These are phyloP conservation scores for Lodderomyces beijingensis DNA, from an alignment of 1,139 yeast species.

Conservation along the genomic window DNA sequence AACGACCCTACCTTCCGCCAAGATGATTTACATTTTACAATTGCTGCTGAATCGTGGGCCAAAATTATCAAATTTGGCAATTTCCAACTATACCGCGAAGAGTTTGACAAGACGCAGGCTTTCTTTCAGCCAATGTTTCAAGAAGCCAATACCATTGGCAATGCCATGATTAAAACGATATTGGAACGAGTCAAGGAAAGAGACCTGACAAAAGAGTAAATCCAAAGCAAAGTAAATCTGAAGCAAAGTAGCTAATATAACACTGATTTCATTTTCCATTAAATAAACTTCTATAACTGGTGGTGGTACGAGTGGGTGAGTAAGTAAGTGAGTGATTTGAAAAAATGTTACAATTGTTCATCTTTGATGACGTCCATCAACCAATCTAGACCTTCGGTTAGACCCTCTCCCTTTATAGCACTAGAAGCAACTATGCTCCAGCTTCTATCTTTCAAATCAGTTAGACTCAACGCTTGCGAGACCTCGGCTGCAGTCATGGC, in stretches of 20 bases:
- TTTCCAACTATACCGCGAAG: conserved; percentile 63
- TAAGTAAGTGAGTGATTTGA: conserved; percentile 50
- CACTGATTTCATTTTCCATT: too few relatives aligned
- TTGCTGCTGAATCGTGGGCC: conserved; percentile 85
- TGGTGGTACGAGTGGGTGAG: conserved; percentile 92
- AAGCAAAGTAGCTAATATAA: too few relatives aligned
- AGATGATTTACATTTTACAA: conserved; percentile 82
- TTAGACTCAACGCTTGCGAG: conserved; percentile 77
- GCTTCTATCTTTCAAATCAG: conserved; percentile 88
- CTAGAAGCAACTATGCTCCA: conserved; percentile 98
- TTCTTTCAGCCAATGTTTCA: conserved; percentile 84
- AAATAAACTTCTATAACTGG: conserved; percentile 87
- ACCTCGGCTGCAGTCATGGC: conserved; percentile 95
- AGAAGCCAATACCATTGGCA: conserved; percentile 88
- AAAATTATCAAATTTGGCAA: conserved; percentile 74
- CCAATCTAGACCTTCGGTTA: conserved; percentile 97
- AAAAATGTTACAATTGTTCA: conserved; percentile 60
- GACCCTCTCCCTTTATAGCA: conserved; percentile 94
- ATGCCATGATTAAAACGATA: conserved; percentile 92
- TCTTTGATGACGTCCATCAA: conserved; percentile 92
- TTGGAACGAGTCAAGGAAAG: conserved; percentile 47
- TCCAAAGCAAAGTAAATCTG: too few relatives aligned
- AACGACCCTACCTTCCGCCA: conserved; percentile 65
- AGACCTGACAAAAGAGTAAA: too few relatives aligned
- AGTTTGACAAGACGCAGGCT: conserved; percentile 73